These are phyloP conservation scores for Ophiostoma sp. DNA, from an alignment of 2,329 filamentous ascomycete genomes.

Conservation along the genomic window DNA sequence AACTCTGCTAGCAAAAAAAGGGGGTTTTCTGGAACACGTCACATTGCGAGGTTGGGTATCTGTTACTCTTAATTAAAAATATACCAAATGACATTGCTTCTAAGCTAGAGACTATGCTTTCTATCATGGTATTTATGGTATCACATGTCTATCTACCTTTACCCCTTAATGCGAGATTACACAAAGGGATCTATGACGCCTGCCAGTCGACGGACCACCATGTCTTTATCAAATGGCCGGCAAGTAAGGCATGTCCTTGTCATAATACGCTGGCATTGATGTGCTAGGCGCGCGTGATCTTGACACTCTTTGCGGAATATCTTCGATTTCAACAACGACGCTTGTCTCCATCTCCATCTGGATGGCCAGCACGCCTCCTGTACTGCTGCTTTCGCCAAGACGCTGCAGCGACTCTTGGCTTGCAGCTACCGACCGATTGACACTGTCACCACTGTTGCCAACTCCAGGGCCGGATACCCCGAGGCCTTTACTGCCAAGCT, in stretches of 20 bases:
- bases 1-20: too few species aligned
- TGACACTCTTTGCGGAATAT: background rate
- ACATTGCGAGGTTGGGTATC: too few species aligned
- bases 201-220: too few species aligned
- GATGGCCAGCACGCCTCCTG: conserved; percentile 32
- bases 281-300: conserved; percentile 12
- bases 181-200: background rate
- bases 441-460: background rate
- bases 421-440: conserved; percentile 8
- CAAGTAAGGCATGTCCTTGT: conserved; percentile 15
- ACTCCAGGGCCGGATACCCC: background rate
- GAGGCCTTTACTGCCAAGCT: background rate
- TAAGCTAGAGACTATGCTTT: background rate
- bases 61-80: background rate
- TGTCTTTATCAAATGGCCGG: background rate
- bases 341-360: conserved; percentile 37
- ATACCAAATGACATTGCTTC: background rate
- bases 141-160: background rate
- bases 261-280: conserved; percentile 7
- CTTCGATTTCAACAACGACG: conserved; percentile 36
- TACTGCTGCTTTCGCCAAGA: background rate
- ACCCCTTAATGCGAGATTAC: background rate
- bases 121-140: background rate
- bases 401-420: conserved; percentile 29
- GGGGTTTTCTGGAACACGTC: too few species aligned